Evolutionary conservation across 2,329 filamentous ascomycete species (phyloP).

Genomic region (Fusarium succisae): DNA sequence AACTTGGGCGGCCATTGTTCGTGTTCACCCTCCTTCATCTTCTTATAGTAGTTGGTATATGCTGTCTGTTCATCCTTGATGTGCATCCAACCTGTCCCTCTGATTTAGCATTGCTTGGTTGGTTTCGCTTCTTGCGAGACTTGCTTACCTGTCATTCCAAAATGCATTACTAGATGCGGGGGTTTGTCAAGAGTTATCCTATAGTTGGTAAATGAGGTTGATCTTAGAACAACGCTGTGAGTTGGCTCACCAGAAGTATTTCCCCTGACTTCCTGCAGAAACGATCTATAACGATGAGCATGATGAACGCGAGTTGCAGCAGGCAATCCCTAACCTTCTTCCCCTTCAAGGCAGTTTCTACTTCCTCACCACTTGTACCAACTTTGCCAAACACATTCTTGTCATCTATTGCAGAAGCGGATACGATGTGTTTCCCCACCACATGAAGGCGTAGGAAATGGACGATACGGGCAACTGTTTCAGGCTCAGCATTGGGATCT

Average conservation of each 20-base stretch:
- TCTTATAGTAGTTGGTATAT: slow-evolving; percentile 85
- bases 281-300: slow-evolving; percentile 54
- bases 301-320: background rate
- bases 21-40: slow-evolving; percentile 67
- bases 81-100: slow-evolving; percentile 77
- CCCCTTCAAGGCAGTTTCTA: slow-evolving; percentile 77
- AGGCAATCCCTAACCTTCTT: slow-evolving; percentile 62
- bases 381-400: slow-evolving; percentile 89
- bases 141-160: slow-evolving; percentile 74
- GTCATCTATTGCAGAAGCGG: slow-evolving; percentile 79
- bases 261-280: slow-evolving; percentile 84
- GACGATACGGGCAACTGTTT: slow-evolving; percentile 81
- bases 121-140: background rate
- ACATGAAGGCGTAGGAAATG: slow-evolving; percentile 85
- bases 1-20: slow-evolving; percentile 85
- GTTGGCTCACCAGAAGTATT: slow-evolving; percentile 83
- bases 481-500: background rate
- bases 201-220: background rate
- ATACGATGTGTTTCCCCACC: slow-evolving; percentile 82
- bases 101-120: slow-evolving; percentile 6
- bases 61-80: slow-evolving; percentile 81
- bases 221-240: background rate
- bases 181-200: slow-evolving; percentile 71
- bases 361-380: slow-evolving; percentile 79
- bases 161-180: slow-evolving; percentile 89